Base-by-base conservation (phyloP, 2,329 filamentous ascomycete genomes). In the Penicillium sp. region DNA sequence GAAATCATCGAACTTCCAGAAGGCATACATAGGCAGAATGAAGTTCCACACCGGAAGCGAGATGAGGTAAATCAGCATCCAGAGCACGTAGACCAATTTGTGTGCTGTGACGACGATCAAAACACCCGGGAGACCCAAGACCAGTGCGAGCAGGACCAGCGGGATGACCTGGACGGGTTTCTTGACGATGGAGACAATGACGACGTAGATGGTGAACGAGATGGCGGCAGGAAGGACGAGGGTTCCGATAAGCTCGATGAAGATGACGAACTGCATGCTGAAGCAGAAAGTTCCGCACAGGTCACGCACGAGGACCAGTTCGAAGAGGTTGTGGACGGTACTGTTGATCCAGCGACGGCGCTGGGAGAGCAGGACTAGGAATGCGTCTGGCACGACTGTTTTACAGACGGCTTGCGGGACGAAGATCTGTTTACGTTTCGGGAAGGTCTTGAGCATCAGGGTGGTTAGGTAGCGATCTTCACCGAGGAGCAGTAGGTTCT, bases 1-100 rank as follows among this genome's bases (percentile, higher is more conserved):
- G 82, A 99, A 99, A 80, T 99, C 94, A 74, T 99, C 94, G 74
- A 99, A 99, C 79, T 99, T 97, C 94, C 94, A 99, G 82, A 93
- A 99, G 3, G 94, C 89, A 73, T 99, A 99, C 8, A 86, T 86
- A 0, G 94, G 94, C 9, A 99, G 86, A 38, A 99, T 83, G 74
- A 99, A 96, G 77, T 99, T 99, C 94, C 94, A 99, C 57, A 99
- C 84, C 0, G 95, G 95, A 1, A 99, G 86, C 1, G 94, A 96
- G 46, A 93, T 54, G 19, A 99, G 85, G 75, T 99, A 99, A 75
- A 97, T 94, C 43, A 94, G 73, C 94, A 99, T 97, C 94, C 94
- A 99, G 43, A 89, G 77, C 42, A 99, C 88, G 71, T 99, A 99
- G 0, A 90, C 89, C 84, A 89, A 88, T 40, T 91, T 91, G 76